These are phyloP conservation scores for Platanthera guangdongensis DNA, from an alignment of 106 monocot genomes.

Conservation along the genomic window DNA sequence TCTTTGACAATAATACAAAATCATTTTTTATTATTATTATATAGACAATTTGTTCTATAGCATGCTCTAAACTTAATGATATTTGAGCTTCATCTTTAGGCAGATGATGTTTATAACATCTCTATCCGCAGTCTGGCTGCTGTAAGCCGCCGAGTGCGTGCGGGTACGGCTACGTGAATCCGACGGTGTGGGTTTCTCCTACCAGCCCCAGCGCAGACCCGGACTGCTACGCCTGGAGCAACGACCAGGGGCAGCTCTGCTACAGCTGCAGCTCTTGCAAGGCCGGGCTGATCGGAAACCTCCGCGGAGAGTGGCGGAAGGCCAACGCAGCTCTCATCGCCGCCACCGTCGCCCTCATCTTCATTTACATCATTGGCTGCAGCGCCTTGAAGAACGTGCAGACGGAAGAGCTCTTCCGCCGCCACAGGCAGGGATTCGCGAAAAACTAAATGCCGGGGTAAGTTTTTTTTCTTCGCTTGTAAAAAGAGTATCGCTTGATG, in stretches of 20 bases:
- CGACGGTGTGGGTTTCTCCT: slow-evolving; percentile 80
- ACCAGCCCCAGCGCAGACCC: slow-evolving; percentile 41
- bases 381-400: slow-evolving; percentile 80
- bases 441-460: slow-evolving; percentile 1
- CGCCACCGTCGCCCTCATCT: slow-evolving; percentile 66
- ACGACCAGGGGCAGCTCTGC: slow-evolving; percentile 68
- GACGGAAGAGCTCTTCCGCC: slow-evolving; percentile 73
- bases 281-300: slow-evolving; percentile 68
- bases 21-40: no score
- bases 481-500: no score
- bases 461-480: no score
- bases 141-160: slow-evolving; percentile 81
- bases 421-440: slow-evolving; percentile 58
- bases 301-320: slow-evolving; percentile 71
- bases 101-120: background rate
- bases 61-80: no score
- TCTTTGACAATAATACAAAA: no score
- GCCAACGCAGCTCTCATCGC: slow-evolving; percentile 64
- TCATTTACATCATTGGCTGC: slow-evolving; percentile 79
- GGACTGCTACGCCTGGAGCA: slow-evolving; percentile 78
- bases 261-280: slow-evolving; percentile 73
- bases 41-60: no score
- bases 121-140: slow-evolving; percentile 63
- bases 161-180: slow-evolving; percentile 79
- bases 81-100: background rate